Evolutionary conservation across 441 rosid species (phyloP), one percentile per base, ranked within the genome.

Genomic region (Rhodomyrtus psidioides): DNA sequence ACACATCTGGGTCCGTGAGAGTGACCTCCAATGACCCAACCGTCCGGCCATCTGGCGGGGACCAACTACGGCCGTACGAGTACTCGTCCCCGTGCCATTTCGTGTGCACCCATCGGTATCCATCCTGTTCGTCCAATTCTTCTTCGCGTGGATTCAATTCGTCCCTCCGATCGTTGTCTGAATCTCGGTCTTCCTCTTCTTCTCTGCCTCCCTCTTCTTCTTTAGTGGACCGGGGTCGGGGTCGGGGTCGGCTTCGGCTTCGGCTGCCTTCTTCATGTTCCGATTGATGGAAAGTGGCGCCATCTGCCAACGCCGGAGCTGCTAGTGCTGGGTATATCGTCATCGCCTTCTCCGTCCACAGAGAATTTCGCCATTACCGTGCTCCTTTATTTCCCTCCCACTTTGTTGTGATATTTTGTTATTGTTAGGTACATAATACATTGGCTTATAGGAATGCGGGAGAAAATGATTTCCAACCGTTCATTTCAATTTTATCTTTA

Each of bases 301-400:
- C 91, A 84, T 89, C 91, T 93, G 60, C 60, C 60, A 81, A 54
- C 21, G 12, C 9, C 21, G 14, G 81, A 30, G 83, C 83, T 56
- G 88, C 93, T 89, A 26, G 95, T 56, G 88, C 93, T 88, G 27
- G 95, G 30, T 55, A 87, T 92, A 75, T 88, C 93, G 55, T 89
- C 83, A 7, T 24, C 42, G 27, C 70, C 93, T 58, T 88, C 91
- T 51, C 89, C 90, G 24, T 87, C 89, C 17, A 91, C 84, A n/a
- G 95, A 91, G 87, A 93, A 94, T 86, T 82, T 89, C 62, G 89
- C 91, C 96, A 94, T 94, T 4, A 23, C 28, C n/a, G 23, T 57
- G 23, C 4, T 34, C 28, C 49, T 46, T 15, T 42, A 5, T 19
- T 42, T 42, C 9, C 53, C 76, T 21, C 4, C 56, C 56, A 23